Evolutionary conservation across 768 basidiomycete genomes (phyloP).

Genomic region (Serendipita sp.): DNA sequence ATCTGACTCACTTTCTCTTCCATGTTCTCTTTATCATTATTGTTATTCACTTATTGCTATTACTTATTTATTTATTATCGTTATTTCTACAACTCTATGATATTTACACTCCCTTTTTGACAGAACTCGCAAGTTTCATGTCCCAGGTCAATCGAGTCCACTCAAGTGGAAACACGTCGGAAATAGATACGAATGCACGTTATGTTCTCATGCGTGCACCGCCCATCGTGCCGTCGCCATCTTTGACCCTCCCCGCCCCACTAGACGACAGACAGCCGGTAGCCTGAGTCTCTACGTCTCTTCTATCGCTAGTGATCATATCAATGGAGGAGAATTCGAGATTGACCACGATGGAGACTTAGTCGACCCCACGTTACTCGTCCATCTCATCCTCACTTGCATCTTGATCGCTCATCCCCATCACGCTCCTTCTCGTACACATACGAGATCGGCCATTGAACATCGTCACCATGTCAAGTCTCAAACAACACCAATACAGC

Average conservation of each 20-base stretch:
- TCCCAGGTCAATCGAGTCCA: background rate
- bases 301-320: background rate
- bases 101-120: background rate
- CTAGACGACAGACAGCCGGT: background rate
- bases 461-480: too few species aligned
- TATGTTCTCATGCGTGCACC: background rate
- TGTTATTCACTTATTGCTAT: too few species aligned
- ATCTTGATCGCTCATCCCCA: background rate
- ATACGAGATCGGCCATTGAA: background rate
- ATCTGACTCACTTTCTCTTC: too few species aligned
- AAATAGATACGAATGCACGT: background rate
- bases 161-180: slow-evolving; percentile 2
- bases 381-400: background rate
- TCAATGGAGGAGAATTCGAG: too few species aligned
- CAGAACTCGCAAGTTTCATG: background rate
- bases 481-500: too few species aligned
- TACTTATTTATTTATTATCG: background rate
- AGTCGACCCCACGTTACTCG: background rate
- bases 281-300: background rate
- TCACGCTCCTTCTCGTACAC: background rate
- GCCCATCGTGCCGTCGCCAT: background rate
- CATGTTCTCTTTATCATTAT: too few species aligned
- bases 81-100: background rate
- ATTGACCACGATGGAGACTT: background rate
- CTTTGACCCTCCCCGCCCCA: background rate